phyloP scores from a whole-genome alignment of 805 yeast genomes.

The Ogataea henricii region DNA sequence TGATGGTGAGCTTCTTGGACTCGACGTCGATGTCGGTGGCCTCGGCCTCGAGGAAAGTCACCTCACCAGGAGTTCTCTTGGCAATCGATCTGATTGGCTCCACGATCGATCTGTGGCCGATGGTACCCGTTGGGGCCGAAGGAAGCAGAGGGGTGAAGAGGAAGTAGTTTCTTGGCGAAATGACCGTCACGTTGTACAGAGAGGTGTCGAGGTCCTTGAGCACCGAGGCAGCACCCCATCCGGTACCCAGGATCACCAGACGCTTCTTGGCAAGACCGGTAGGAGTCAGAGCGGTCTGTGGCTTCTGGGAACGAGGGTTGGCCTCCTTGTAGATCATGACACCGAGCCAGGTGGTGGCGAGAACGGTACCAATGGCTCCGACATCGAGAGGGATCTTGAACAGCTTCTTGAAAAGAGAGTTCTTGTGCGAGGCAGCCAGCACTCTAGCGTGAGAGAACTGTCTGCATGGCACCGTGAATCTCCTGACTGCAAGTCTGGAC shows the following conservation, averaged over 20 bases:
- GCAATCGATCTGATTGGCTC: conserved; percentile 57
- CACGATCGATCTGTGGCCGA: conserved; percentile 52
- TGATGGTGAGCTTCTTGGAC: conserved; percentile 45
- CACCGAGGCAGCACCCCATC: conserved; percentile 57
- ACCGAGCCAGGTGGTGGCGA: conserved; percentile 41
- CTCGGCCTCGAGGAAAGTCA: conserved; percentile 56
- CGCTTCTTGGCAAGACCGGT: conserved; percentile 48
- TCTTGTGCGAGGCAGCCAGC: conserved; percentile 22
- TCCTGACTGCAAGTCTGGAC: conserved; percentile 13
- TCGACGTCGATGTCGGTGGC: conserved; percentile 53
- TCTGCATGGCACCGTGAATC: conserved; percentile 20
- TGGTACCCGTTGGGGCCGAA: conserved; percentile 57
- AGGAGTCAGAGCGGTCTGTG: conserved; percentile 45
- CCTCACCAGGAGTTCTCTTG: conserved; percentile 51
- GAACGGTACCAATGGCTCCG: conserved; percentile 30
- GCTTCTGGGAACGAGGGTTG: conserved; percentile 44
- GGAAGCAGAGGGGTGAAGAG: conserved; percentile 58
- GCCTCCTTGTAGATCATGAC: conserved; percentile 41
- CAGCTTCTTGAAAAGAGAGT: conserved; percentile 24
- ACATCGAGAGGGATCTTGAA: conserved; percentile 31
- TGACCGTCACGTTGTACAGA: conserved; percentile 53
- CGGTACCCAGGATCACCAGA: conserved; percentile 48
- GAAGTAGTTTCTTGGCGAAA: conserved; percentile 58
- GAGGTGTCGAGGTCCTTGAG: conserved; percentile 55
- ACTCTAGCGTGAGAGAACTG: conserved; percentile 24